Evolutionary conservation across 306 rosid species (phyloP).

Genomic region (Leucaena leucocephala): DNA sequence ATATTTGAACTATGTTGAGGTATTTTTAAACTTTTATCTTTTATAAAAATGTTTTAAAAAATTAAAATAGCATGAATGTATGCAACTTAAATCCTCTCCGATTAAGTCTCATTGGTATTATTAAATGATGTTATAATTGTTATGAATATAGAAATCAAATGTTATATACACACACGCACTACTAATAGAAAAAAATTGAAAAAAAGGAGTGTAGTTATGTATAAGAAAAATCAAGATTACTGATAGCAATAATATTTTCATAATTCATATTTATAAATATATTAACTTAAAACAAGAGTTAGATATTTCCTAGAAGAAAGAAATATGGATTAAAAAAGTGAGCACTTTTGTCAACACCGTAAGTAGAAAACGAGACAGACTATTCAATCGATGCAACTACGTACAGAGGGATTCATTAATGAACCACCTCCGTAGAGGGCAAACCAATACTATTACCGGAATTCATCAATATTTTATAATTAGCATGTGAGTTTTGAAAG

Average conservation of each 20-base stretch:
- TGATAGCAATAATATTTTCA: not conserved
- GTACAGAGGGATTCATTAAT: not conserved
- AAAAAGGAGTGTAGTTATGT: not conserved
- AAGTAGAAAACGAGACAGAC: slow-evolving; percentile 16
- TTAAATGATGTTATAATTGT: too few species aligned
- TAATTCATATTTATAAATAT: too few species aligned
- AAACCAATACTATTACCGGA: not conserved
- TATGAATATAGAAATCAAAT: too few species aligned
- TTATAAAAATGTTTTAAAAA: too few species aligned
- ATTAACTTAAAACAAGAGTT: too few species aligned
- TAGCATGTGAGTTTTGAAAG: not conserved
- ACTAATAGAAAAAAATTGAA: too few species aligned
- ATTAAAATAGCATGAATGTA: too few species aligned
- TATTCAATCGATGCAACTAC: not conserved
- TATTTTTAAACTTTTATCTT: not conserved
- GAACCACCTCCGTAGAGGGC: not conserved
- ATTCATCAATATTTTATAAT: not conserved
- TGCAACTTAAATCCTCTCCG: too few species aligned
- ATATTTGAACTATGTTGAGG: not conserved
- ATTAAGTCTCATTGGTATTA: too few species aligned
- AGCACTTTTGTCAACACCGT: not conserved
- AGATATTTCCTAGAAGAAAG: not conserved
- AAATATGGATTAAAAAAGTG: not conserved
- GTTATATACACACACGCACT: too few species aligned
- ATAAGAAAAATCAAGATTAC: not conserved